Base-by-base conservation (phyloP, 164 flowering plant genomes). In the Vitis rotundifolia region DNA sequence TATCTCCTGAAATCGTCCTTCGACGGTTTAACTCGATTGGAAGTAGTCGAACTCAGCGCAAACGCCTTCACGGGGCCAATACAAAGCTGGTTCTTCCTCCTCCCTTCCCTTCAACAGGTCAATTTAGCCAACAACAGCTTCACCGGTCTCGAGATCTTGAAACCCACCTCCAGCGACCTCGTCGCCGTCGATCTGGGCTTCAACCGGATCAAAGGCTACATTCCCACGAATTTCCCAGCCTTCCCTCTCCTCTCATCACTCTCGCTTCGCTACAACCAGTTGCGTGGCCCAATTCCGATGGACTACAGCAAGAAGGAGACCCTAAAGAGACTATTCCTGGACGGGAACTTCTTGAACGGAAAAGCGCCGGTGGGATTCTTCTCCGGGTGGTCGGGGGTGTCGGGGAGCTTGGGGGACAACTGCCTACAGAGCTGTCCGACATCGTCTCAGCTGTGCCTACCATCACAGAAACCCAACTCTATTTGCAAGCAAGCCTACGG, bases 171-270 rank as follows among this genome's bases (percentile, higher is more conserved):
- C 50, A 81, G 88, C 75, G 75, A 82, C 28, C 78, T 93, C 22
- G 87, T 92, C n/a, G 93, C 96, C 49, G 85, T 91, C 6, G 97
- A 92, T 76, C 77, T 94, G 67, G 88, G 98, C 9, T 91, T 83
- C 76, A 94, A 94, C 75, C 60, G 68, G 47, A 78, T 94, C 48
- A 77, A 76, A 28, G 98, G 97, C 2, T 28, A 66, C 64, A 53
- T 82, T 16, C 92, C 95, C 3, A 82, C 62, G 51, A 78, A 80
- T 54, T 85, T 92, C 68, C 74, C 80, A 0, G 64, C 13, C 2
- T 91, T 77, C 44, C 89, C 92, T 11, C 14, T 57, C 66, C 64
- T 94, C 60, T 76, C 91, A 18, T 86, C 97, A 0, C 81, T 92
- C 50, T 79, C 97, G 9, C 63, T 94, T 11, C 75, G 97, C 5